Conservation (phyloP, 768 basidiomycete genomes). For the Chlorophyllum brunneum region DNA sequence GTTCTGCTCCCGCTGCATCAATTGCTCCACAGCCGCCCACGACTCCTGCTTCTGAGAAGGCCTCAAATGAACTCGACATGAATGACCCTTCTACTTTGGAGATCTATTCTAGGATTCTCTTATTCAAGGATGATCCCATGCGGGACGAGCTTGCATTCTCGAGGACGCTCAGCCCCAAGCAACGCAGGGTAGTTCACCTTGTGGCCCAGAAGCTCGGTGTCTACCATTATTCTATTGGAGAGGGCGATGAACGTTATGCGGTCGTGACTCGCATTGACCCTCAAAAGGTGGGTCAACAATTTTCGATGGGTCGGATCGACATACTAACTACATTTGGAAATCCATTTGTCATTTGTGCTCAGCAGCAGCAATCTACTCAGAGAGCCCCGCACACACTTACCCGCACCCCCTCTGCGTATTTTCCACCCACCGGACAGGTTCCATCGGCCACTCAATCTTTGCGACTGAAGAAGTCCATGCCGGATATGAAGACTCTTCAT, state of each 20-base stretch:
- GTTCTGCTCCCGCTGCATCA: conserved; percentile 48
- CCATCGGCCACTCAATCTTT: conserved; percentile 50
- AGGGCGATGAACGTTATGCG: conserved; percentile 89
- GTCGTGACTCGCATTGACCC: conserved; percentile 92
- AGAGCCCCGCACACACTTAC: conserved; percentile 57
- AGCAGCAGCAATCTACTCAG: conserved; percentile 33
- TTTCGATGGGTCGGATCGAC: neutral
- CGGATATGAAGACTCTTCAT: conserved; percentile 89
- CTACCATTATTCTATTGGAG: conserved; percentile 90
- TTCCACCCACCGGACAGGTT: conserved; percentile 48
- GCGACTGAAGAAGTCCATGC: conserved; percentile 97
- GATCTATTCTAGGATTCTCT: conserved; percentile 92
- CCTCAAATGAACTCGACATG: conserved; percentile 77
- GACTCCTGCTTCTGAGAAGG: conserved; percentile 65
- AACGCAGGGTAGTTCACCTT: conserved; percentile 89
- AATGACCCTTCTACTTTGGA: conserved; percentile 95
- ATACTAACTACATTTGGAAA: conserved; percentile 9
- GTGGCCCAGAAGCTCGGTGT: conserved; percentile 96
- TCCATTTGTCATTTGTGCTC: conserved; percentile 19
- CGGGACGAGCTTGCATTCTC: conserved; percentile 97
- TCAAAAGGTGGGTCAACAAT: conserved; percentile 54
- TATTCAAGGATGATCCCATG: conserved; percentile 98
- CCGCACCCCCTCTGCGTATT: conserved; percentile 78
- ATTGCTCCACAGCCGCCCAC: conserved; percentile 52
- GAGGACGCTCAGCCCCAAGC: conserved; percentile 77